Conservation (phyloP, 495 filamentous ascomycete species). For the Penicillium cataractarum region DNA sequence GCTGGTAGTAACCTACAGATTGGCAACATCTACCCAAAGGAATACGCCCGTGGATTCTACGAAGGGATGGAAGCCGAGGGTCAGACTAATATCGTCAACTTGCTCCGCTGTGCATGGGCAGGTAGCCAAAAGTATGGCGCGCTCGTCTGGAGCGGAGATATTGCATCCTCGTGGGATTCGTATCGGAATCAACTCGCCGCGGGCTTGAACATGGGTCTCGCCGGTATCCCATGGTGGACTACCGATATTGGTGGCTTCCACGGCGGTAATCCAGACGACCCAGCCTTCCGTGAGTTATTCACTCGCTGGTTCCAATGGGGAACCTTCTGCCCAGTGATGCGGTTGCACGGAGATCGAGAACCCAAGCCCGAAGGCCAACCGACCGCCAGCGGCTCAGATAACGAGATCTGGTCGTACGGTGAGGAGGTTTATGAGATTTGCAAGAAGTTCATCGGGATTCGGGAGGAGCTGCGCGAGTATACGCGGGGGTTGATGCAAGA, state of each 20-base stretch:
- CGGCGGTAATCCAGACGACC: conserved; percentile 55
- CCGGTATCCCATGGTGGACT: conserved; percentile 62
- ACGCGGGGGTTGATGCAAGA: conserved; percentile 54
- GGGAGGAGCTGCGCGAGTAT: conserved; percentile 57
- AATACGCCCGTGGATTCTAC: conserved; percentile 59
- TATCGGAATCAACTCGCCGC: conserved; percentile 59
- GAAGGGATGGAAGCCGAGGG: conserved; percentile 55
- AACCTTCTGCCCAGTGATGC: conserved; percentile 62
- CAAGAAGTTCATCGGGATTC: conserved; percentile 55
- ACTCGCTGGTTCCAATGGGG: conserved; percentile 66
- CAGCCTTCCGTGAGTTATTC: conserved; percentile 59
- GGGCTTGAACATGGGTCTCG: conserved; percentile 60
- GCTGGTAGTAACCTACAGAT: conserved; percentile 53
- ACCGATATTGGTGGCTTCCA: conserved; percentile 65
- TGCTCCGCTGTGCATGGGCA: conserved; percentile 62
- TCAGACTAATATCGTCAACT: conserved; percentile 56
- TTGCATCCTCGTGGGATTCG: conserved; percentile 58
- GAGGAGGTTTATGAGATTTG: conserved; percentile 58
- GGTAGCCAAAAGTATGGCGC: conserved; percentile 63
- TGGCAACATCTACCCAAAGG: conserved; percentile 59
- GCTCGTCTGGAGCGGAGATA: conserved; percentile 62
- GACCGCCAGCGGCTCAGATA: conserved; percentile 48
- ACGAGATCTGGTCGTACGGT: conserved; percentile 65
- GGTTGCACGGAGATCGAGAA: conserved; percentile 62
- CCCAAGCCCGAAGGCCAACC: conserved; percentile 47